Base-by-base conservation (phyloP, 2,329 filamentous ascomycete species). In the Escovopsis sp. region DNA sequence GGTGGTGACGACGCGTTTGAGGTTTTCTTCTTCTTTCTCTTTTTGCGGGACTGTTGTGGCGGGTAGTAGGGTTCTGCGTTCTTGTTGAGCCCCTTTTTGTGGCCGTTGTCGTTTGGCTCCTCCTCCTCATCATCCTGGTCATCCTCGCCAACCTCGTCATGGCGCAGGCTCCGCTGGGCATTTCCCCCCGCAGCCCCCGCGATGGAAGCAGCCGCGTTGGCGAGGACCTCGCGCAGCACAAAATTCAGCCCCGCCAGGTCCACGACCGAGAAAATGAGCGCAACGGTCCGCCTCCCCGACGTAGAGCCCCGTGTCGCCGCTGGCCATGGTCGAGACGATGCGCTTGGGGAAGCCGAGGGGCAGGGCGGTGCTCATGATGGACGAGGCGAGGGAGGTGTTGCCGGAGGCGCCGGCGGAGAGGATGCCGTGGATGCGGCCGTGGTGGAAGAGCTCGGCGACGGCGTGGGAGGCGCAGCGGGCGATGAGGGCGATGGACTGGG, bases 181-280 rank as follows among this genome's bases (percentile, higher is more conserved):
- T 71, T 72, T 0, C 61, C 54, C 2, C 42, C 39, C 0, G 72
- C 68, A 64, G 79, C 77, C 0, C 66, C 76, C 0, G 57, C 57
- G 27, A 81, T 70, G 0, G 72, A 68, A 0, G 65, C 68, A 0
- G 69, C 76, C 0, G 78, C 76, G 43, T 83, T 83, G 16, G 58
- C 53, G 6, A 83, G 51, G 0, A 82, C 65, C 2, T 58, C 57
- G 6, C 61, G 60, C 12, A 82, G 53, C 3, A 82, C 56, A 2
- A 62, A 54, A 41, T 82, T 83, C 9, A 70, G 50, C 0, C 79
- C 79, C 2, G 77, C 73, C 34, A 83, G 66, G 39, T 84, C 79
- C 12, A 82, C 77, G 2, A 83, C 74, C 13, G 68, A 76, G 45
- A 80, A 78, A 69, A 80, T 77, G 55, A 83, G 65, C 0, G 68